Evolutionary conservation across 805 yeast genomes (phyloP).

Genomic region (Nadsonia fulvescens): DNA sequence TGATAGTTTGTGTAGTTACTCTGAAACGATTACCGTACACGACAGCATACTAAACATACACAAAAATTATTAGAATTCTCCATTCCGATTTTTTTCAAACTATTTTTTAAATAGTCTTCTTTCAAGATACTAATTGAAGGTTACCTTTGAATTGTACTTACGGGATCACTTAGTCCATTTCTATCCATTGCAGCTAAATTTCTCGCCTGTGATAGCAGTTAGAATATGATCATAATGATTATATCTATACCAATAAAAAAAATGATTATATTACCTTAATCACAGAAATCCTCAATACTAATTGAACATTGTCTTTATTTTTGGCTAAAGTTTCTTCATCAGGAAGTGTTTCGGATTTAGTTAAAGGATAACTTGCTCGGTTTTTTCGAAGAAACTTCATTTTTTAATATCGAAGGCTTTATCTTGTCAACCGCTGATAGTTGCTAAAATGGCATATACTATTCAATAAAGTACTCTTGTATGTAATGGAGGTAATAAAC

Average conservation of each 20-base stretch:
- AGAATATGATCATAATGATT: neutral
- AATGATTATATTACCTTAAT: conserved; percentile 1
- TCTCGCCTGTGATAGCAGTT: conserved; percentile 6
- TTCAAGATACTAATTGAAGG: no score
- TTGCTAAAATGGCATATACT: no score
- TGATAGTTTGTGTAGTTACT: conserved; percentile 34
- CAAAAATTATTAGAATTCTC: conserved; percentile 2
- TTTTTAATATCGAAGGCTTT: no score
- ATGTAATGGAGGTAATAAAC: no score
- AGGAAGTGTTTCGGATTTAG: neutral
- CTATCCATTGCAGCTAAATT: conserved; percentile 5
- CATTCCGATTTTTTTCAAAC: no score
- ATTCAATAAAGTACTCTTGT: no score
- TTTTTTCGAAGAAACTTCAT: no score
- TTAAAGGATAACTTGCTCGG: neutral
- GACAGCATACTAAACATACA: conserved; percentile 11
- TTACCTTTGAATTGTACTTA: no score
- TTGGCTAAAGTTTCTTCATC: neutral
- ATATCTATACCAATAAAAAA: neutral
- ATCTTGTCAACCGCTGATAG: no score
- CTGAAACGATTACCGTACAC: conserved; percentile 14
- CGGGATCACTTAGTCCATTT: conserved; percentile 2
- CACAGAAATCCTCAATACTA: conserved; percentile 3
- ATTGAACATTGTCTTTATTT: conserved; percentile 1
- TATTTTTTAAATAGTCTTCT: no score